These are phyloP conservation scores for Aureobasidium musti DNA, from an alignment of 2,329 filamentous ascomycete genomes.

Conservation along the genomic window DNA sequence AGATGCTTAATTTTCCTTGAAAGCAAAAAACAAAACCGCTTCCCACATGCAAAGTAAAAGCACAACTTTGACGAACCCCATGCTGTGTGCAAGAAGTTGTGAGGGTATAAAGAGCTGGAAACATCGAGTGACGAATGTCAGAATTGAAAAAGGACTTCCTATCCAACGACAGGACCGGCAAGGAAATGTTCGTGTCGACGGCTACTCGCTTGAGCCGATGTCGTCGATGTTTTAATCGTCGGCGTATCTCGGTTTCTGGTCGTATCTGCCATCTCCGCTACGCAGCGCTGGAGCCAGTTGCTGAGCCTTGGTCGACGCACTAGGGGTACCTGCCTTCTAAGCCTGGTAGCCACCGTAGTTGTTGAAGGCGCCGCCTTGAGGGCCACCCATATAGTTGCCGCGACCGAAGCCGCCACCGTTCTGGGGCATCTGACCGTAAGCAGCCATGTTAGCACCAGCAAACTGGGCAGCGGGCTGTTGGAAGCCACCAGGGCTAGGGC, in stretches of 20 bases:
- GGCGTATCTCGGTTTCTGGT: neutral
- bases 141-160: slow-evolving; percentile 18
- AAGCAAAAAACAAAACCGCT: slow-evolving; percentile 27
- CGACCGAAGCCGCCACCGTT: slow-evolving; percentile 85
- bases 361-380: slow-evolving; percentile 51
- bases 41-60: slow-evolving; percentile 27
- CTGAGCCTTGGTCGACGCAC: slow-evolving; percentile 5
- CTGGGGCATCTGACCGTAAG: slow-evolving; percentile 54
- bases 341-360: slow-evolving; percentile 56
- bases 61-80: slow-evolving; percentile 26
- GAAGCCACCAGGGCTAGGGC: slow-evolving; percentile 44
- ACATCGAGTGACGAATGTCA: slow-evolving; percentile 25
- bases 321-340: slow-evolving; percentile 41
- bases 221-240: slow-evolving; percentile 21
- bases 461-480: slow-evolving; percentile 62
- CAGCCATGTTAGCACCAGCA: slow-evolving; percentile 61
- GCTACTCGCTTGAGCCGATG: slow-evolving; percentile 27
- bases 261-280: slow-evolving; percentile 6
- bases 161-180: slow-evolving; percentile 28
- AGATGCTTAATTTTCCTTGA: slow-evolving; percentile 24
- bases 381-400: slow-evolving; percentile 61
- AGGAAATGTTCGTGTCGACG: slow-evolving; percentile 25
- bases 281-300: slow-evolving; percentile 4
- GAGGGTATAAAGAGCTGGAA: slow-evolving; percentile 28
- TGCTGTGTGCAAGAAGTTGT: slow-evolving; percentile 21